Conservation (phyloP, 768 basidiomycete genomes). For the Hericium coralloides region DNA sequence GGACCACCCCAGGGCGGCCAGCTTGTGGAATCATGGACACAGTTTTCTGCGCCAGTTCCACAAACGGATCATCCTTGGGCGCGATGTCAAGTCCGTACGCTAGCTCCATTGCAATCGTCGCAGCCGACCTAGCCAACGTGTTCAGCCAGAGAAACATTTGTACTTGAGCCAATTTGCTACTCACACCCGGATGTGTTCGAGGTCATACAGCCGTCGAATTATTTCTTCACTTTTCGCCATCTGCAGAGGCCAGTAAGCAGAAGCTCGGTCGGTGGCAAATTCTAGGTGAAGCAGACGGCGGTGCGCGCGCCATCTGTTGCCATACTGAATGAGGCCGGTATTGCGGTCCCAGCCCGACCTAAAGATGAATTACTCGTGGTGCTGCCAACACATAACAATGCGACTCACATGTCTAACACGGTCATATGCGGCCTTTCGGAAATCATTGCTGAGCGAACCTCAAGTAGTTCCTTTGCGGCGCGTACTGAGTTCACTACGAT, state of each 20-base stretch:
- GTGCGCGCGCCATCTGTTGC: conserved; percentile 22
- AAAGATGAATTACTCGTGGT: background rate
- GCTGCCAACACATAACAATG: too few species aligned
- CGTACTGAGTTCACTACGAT: too few species aligned
- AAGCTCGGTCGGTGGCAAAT: background rate
- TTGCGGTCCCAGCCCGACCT: conserved; percentile 28
- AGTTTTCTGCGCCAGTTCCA: background rate
- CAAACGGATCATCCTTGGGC: background rate
- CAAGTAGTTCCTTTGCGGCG: too few species aligned
- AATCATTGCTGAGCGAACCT: too few species aligned
- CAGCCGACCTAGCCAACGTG: background rate
- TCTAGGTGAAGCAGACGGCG: conserved; percentile 4
- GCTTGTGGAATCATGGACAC: background rate
- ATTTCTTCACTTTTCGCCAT: background rate
- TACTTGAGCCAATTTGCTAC: background rate
- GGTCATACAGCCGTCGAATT: background rate
- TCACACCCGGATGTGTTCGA: background rate
- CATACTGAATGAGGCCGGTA: conserved; percentile 21
- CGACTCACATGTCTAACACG: too few species aligned
- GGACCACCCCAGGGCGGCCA: background rate
- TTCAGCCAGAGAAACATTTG: background rate
- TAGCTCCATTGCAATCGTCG: background rate
- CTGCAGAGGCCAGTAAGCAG: background rate
- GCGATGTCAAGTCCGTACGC: background rate
- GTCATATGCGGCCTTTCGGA: too few species aligned